phyloP scores from a whole-genome alignment of 2,329 filamentous ascomycete genomes.

The Aspergillus puulaauensis region DNA sequence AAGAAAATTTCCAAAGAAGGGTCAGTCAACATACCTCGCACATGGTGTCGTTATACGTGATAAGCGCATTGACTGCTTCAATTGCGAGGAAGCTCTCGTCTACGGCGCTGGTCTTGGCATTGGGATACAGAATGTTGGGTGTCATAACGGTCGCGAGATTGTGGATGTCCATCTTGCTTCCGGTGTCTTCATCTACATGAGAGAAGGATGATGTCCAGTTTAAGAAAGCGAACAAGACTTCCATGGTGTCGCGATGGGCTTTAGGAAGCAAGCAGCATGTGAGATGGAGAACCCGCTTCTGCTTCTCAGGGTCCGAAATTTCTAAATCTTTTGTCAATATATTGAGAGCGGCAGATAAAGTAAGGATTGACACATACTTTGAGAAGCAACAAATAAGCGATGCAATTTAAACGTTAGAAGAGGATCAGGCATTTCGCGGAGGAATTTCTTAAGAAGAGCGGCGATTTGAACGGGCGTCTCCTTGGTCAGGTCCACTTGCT shows the following conservation, averaged over 20 bases:
- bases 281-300: constrained; percentile 82
- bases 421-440: constrained; percentile 91
- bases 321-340: constrained; percentile 44
- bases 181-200: constrained; percentile 92
- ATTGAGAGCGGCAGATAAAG: not conserved
- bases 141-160: constrained; percentile 97
- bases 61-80: constrained; percentile 85
- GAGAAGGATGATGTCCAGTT: constrained; percentile 98
- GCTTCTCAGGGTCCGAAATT: constrained; percentile 76
- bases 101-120: constrained; percentile 67
- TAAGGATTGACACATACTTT: constrained; percentile 56
- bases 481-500: constrained; percentile 79
- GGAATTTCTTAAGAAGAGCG: constrained; percentile 89
- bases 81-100: constrained; percentile 91
- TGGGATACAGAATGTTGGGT: constrained; percentile 85
- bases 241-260: constrained; percentile 86
- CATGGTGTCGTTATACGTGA: constrained; percentile 93
- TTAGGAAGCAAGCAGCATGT: constrained; percentile 92
- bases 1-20: constrained; percentile 15
- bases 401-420: constrained; percentile 95
- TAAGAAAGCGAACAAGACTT: constrained; percentile 92
- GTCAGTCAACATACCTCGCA: constrained; percentile 70
- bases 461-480: constrained; percentile 93
- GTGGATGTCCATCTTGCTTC: constrained; percentile 98
- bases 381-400: constrained; percentile 82